A percentile compares a stretch with the other conserved stretches of the same genome.
These are phyloP conservation scores for Diaporthe vexans DNA, from an alignment of 2,329 filamentous ascomycete species.

Conservation along the genomic window DNA sequence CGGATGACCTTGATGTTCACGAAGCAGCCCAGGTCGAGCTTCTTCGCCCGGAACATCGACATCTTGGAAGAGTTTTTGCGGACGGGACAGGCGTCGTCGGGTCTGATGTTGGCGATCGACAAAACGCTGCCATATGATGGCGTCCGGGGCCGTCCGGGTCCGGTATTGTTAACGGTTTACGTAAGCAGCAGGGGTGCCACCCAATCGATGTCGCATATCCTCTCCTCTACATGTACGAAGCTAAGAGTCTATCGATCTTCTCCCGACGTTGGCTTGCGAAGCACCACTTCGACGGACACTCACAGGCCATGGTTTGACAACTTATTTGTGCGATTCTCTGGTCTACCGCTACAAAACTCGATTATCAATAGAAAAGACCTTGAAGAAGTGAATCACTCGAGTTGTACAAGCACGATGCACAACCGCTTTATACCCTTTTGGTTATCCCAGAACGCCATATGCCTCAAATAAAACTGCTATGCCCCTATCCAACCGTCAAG, in stretches of 20 bases:
- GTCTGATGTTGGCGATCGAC: conserved; percentile 14
- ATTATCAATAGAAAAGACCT: conserved; percentile 6
- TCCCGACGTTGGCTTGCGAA: neutral
- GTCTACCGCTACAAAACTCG: conserved; percentile 10
- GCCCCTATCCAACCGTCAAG: neutral
- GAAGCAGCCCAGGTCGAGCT: conserved; percentile 89
- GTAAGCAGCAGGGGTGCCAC: conserved; percentile 8
- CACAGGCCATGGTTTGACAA: neutral
- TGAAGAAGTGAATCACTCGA: conserved; percentile 21
- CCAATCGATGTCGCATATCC: too few species aligned
- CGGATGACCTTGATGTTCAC: conserved; percentile 89
- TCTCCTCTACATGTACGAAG: too few species aligned
- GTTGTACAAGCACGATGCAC: conserved; percentile 35
- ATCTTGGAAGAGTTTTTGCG: conserved; percentile 60
- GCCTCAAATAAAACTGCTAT: conserved; percentile 34
- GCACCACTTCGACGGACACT: neutral
- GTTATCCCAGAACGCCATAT: conserved; percentile 41
- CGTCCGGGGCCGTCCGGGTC: neutral
- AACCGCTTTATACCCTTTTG: conserved; percentile 33
- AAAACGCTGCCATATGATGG: neutral
- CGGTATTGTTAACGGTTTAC: neutral
- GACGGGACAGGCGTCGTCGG: conserved; percentile 23
- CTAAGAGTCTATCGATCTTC: too few species aligned
- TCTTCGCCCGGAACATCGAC: conserved; percentile 91
- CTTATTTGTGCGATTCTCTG: neutral